Conservation (phyloP, 78 protist species). For the Dictyostelium firmibasis region DNA sequence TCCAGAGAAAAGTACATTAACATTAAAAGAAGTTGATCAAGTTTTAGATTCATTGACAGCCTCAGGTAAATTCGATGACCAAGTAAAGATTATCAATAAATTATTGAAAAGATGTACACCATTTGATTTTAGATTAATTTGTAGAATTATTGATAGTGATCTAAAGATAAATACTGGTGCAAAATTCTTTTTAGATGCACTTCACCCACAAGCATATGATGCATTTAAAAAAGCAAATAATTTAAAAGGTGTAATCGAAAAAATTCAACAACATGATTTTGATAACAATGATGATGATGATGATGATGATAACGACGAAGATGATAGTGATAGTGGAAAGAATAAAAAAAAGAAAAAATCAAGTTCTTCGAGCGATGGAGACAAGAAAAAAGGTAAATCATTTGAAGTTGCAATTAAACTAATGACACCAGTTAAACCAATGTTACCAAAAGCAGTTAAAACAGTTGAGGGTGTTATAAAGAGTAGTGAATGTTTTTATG, state of each 20-base stretch:
- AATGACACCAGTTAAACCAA: constrained; percentile 89
- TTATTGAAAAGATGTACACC: constrained; percentile 58
- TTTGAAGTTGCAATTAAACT: constrained; percentile 39
- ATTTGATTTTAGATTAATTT: constrained; percentile 63
- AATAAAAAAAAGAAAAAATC: background rate
- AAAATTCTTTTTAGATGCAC: constrained; percentile 81
- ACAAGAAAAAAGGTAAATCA: background rate
- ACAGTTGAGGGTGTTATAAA: constrained; percentile 36
- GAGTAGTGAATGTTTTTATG: constrained; percentile 31
- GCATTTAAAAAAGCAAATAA: constrained; percentile 73
- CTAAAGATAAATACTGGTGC: constrained; percentile 82
- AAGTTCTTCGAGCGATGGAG: background rate
- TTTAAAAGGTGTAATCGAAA: constrained; percentile 63
- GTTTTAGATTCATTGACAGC: constrained; percentile 76
- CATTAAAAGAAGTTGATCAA: constrained; percentile 78
- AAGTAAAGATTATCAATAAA: constrained; percentile 46
- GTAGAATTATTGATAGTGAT: constrained; percentile 81
- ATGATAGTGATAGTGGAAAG: background rate
- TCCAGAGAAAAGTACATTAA: constrained; percentile 60
- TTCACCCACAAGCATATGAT: constrained; percentile 85
- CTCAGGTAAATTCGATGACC: constrained; percentile 75
- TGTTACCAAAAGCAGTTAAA: constrained; percentile 86
- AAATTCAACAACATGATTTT: constrained; percentile 12
- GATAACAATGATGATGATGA: background rate
- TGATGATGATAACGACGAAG: background rate